These are phyloP conservation scores for Microsporum ferrugineum DNA, from an alignment of 2,329 filamentous ascomycete species.

Conservation along the genomic window DNA sequence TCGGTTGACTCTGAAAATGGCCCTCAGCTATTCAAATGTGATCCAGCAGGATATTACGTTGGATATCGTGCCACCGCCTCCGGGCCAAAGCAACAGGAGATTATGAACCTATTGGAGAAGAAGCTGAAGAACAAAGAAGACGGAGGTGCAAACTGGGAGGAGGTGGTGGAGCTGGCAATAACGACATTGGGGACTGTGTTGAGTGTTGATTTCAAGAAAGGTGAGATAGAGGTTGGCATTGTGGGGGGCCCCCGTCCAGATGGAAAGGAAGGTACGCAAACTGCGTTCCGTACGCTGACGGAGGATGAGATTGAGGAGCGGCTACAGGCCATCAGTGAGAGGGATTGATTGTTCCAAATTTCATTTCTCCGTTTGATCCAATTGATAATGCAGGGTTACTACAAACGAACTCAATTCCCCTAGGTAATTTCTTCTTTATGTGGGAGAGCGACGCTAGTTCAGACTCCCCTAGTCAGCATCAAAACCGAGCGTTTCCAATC, in stretches of 20 bases:
- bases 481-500: slow-evolving; percentile 3
- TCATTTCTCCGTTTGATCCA: not conserved
- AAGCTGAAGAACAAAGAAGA: slow-evolving; percentile 98
- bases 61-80: slow-evolving; percentile 98
- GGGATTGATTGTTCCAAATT: slow-evolving; percentile 55
- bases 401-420: not conserved
- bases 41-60: slow-evolving; percentile 94
- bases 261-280: slow-evolving; percentile 69
- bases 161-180: slow-evolving; percentile 94
- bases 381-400: not conserved
- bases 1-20: slow-evolving; percentile 86
- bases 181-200: slow-evolving; percentile 89
- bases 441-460: not conserved
- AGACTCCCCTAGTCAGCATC: not conserved
- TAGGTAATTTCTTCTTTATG: not conserved
- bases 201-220: slow-evolving; percentile 99
- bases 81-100: slow-evolving; percentile 96
- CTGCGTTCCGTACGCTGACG: slow-evolving; percentile 74
- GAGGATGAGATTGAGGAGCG: slow-evolving; percentile 98
- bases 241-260: slow-evolving; percentile 77
- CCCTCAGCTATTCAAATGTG: slow-evolving; percentile 95
- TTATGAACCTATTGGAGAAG: slow-evolving; percentile 96
- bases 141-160: slow-evolving; percentile 87
- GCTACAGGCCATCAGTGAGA: slow-evolving; percentile 95
- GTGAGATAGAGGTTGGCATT: slow-evolving; percentile 94